phyloP scores from a whole-genome alignment of 129 eudicot species.

The Daucus carota region DNA sequence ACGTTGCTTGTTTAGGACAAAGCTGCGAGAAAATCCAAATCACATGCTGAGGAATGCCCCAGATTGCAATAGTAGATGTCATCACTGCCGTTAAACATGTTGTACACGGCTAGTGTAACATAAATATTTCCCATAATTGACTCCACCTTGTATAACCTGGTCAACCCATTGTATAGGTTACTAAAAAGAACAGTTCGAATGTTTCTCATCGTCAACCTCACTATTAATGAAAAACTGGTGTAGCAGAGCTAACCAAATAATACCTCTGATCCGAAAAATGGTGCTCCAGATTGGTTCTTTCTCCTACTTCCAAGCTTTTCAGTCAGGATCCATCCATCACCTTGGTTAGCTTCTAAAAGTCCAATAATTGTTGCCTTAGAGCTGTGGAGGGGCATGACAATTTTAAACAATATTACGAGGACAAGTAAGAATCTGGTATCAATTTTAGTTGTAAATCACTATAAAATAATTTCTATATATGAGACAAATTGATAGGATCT shows the following conservation, averaged over 20 bases:
- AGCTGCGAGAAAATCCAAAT: slow-evolving; percentile 8
- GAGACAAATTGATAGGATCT: not conserved
- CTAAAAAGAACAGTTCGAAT: not conserved
- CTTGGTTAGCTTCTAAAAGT: slow-evolving; percentile 13
- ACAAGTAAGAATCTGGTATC: slow-evolving; percentile 14
- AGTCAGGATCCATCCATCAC: slow-evolving; percentile 10
- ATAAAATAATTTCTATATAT: not conserved
- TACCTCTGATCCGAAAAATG: slow-evolving; percentile 1
- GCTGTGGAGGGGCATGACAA: slow-evolving; percentile 18
- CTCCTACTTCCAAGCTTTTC: not conserved
- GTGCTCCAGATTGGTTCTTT: slow-evolving; percentile 1
- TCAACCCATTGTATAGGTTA: not conserved
- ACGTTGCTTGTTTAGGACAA: not conserved
- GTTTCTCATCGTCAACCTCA: not conserved
- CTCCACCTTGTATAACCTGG: slow-evolving; percentile 12
- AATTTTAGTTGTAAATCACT: not conserved
- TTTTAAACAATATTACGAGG: slow-evolving; percentile 15
- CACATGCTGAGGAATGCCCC: not conserved
- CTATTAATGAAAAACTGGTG: not conserved
- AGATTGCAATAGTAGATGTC: slow-evolving; percentile 10
- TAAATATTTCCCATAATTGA: not conserved
- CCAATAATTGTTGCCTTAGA: slow-evolving; percentile 12
- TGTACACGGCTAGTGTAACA: slow-evolving; percentile 5
- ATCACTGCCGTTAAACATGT: not conserved
- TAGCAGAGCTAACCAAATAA: too few species aligned